phyloP scores from a whole-genome alignment of 768 basidiomycete genomes.

The Phaffia tasmanica region DNA sequence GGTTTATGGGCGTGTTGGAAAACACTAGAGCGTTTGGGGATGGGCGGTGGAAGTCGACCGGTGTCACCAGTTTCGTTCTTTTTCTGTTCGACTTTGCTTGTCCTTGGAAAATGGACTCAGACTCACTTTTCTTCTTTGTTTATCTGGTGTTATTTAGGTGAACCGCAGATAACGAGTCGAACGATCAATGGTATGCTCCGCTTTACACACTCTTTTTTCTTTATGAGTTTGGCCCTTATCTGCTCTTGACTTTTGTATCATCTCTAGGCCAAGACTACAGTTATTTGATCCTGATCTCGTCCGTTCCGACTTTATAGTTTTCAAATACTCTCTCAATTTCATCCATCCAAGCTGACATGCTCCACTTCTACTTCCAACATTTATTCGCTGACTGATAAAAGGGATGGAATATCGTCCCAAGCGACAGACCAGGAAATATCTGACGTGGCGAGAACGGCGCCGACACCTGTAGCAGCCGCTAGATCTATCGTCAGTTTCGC shows the following conservation, averaged over 20 bases:
- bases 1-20: conserved; percentile 92
- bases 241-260: background rate
- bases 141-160: background rate
- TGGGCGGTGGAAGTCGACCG: conserved; percentile 73
- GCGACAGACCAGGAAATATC: conserved; percentile 90
- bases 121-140: background rate
- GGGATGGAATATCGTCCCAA: conserved; percentile 78
- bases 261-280: conserved; percentile 68
- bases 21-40: conserved; percentile 83
- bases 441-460: conserved; percentile 47
- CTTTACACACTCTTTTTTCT: no score
- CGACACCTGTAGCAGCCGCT: conserved; percentile 11
- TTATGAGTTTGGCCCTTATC: no score
- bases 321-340: background rate
- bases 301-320: background rate
- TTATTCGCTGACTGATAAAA: background rate
- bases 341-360: background rate
- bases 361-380: background rate
- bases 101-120: background rate
- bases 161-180: conserved; percentile 22
- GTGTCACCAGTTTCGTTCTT: conserved; percentile 49
- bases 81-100: background rate
- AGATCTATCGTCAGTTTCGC: conserved; percentile 14
- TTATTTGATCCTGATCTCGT: conserved; percentile 71
- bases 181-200: conserved; percentile 14